Conservation (phyloP, 805 yeast species). For the Zygosaccharomyces pseudorouxii region DNA sequence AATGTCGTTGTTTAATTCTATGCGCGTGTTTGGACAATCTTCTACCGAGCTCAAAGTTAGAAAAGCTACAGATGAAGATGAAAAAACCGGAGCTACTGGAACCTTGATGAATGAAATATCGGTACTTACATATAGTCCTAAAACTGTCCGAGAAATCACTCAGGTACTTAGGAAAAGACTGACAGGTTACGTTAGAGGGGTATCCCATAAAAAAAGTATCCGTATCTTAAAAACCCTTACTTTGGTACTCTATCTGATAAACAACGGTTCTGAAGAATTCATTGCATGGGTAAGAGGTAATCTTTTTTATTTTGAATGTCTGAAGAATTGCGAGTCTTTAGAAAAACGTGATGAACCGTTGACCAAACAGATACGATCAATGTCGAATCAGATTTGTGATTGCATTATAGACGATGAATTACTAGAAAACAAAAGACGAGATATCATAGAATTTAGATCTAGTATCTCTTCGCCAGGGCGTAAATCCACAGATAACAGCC, state of each 20-base stretch:
- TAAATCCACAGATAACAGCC: conserved; percentile 34
- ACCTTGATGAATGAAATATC: conserved; percentile 50
- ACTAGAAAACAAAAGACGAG: conserved; percentile 26
- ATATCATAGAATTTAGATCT: conserved; percentile 30
- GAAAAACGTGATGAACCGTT: conserved; percentile 35
- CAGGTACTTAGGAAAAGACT: conserved; percentile 41
- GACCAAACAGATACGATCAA: conserved; percentile 37
- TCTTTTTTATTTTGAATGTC: conserved; percentile 31
- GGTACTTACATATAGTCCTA: conserved; percentile 40
- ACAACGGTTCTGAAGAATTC: conserved; percentile 51
- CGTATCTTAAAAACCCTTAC: conserved; percentile 49
- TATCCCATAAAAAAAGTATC: conserved; percentile 35
- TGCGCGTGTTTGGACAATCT: conserved; percentile 33
- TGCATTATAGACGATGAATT: conserved; percentile 31
- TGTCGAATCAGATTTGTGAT: conserved; percentile 37
- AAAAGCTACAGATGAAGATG: conserved; percentile 47
- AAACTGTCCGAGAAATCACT: conserved; percentile 39
- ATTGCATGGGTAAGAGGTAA: conserved; percentile 43
- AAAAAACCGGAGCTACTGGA: conserved; percentile 53
- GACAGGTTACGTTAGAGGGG: conserved; percentile 19
- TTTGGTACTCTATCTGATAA: conserved; percentile 46
- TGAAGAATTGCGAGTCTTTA: conserved; percentile 32
- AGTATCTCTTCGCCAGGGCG: conserved; percentile 35
- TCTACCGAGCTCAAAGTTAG: conserved; percentile 37
- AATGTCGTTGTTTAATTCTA: conserved; percentile 31